Conservation (phyloP, 2,329 filamentous ascomycete species). For the Berkeleyomyces basicola region DNA sequence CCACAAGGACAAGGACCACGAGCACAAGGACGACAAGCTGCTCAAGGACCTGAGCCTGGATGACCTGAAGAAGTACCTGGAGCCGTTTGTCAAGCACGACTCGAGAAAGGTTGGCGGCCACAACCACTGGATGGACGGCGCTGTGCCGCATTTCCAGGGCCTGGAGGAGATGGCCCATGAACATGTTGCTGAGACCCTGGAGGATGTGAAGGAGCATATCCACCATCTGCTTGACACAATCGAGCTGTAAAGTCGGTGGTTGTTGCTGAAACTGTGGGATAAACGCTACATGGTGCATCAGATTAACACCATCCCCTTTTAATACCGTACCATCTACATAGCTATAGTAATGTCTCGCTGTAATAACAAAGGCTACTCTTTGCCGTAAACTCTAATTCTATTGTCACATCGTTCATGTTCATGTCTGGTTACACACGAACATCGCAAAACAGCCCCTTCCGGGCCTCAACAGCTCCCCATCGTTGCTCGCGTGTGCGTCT, state of each 20-base stretch:
- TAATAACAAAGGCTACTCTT: background rate
- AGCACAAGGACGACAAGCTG: constrained; percentile 5
- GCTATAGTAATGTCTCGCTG: background rate
- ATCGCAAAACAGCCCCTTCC: constrained; percentile 22
- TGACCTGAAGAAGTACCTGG: constrained; percentile 18
- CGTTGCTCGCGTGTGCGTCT: constrained; percentile 32
- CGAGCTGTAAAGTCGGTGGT: constrained; percentile 2
- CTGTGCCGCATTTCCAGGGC: background rate
- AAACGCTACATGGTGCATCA: background rate
- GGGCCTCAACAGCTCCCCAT: constrained; percentile 34
- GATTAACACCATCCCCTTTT: background rate
- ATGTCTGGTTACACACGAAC: background rate
- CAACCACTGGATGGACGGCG: constrained; percentile 10
- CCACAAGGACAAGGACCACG: constrained; percentile 26
- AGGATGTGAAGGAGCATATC: constrained; percentile 2
- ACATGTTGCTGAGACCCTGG: background rate
- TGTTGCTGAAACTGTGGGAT: no score
- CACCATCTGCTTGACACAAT: constrained; percentile 4
- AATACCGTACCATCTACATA: background rate
- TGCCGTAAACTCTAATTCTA: background rate
- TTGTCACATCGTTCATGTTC: background rate
- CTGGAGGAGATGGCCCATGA: background rate
- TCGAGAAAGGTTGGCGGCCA: constrained; percentile 8
- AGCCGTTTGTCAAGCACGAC: constrained; percentile 6
- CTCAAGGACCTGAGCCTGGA: constrained; percentile 13